Percentiles rank a stretch among this genome's conserved stretches.
Conservation (phyloP, 805 yeast genomes). For the Cyberlindnera amylophila region DNA sequence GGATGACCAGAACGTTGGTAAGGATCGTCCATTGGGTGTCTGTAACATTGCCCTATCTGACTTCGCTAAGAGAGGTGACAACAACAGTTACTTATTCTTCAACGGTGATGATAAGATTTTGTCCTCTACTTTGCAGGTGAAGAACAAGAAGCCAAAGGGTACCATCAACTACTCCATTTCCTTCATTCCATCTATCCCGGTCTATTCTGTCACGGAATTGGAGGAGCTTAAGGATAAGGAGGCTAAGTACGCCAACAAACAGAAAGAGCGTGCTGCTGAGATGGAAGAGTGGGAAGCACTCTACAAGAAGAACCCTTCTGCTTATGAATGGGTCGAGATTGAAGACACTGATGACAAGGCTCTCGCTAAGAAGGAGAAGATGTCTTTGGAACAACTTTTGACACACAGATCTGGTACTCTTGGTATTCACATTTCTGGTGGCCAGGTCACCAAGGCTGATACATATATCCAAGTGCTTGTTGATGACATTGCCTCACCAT, state of each 20-base stretch:
- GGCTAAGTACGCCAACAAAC: slow-evolving; percentile 34
- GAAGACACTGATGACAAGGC: slow-evolving; percentile 37
- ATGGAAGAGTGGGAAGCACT: slow-evolving; percentile 44
- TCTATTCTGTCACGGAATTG: slow-evolving; percentile 55
- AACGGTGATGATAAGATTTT: slow-evolving; percentile 48
- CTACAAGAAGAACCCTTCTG: slow-evolving; percentile 53
- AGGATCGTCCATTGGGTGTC: slow-evolving; percentile 63
- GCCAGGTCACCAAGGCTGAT: slow-evolving; percentile 45
- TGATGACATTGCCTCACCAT: slow-evolving; percentile 63
- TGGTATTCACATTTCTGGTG: slow-evolving; percentile 49
- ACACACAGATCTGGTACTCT: slow-evolving; percentile 60
- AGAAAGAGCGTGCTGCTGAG: slow-evolving; percentile 31
- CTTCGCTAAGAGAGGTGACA: slow-evolving; percentile 42
- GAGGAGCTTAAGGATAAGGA: slow-evolving; percentile 42
- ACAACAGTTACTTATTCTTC: slow-evolving; percentile 45
- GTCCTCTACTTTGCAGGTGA: slow-evolving; percentile 29
- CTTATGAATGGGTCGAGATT: slow-evolving; percentile 59
- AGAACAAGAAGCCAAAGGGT: slow-evolving; percentile 46
- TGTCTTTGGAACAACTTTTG: slow-evolving; percentile 50
- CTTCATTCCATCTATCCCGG: slow-evolving; percentile 63
- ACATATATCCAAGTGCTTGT: slow-evolving; percentile 54
- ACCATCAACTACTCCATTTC: slow-evolving; percentile 50
- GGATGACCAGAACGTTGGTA: slow-evolving; percentile 63
- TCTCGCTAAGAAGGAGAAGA: slow-evolving; percentile 37
- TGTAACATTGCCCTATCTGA: slow-evolving; percentile 47